phyloP scores from a whole-genome alignment of 345 rosid species.

The Theobroma cacao region DNA sequence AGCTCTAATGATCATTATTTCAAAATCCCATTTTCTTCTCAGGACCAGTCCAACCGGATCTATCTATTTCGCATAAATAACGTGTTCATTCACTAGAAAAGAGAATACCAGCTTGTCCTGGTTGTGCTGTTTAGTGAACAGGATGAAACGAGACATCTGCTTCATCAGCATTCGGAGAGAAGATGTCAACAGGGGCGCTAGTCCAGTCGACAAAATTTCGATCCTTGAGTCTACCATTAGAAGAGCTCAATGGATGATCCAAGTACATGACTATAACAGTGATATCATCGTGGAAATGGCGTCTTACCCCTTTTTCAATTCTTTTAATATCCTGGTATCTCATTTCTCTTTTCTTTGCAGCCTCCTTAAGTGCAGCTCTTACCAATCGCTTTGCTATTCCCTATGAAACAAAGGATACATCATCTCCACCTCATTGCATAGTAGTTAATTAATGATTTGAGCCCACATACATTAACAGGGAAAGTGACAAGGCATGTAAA shows the following conservation, averaged over 20 bases:
- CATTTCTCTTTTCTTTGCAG: slow-evolving; percentile 57
- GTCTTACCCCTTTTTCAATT: slow-evolving; percentile 47
- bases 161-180: slow-evolving; percentile 33
- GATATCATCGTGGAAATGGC: slow-evolving; percentile 67
- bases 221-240: slow-evolving; percentile 25
- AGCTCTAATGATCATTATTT: neutral
- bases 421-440: neutral
- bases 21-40: neutral
- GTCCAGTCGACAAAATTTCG: slow-evolving; percentile 27
- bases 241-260: slow-evolving; percentile 34
- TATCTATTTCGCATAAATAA: neutral
- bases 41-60: neutral
- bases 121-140: neutral
- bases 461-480: neutral
- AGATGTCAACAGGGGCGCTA: slow-evolving; percentile 44
- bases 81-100: slow-evolving; percentile 4
- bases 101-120: neutral
- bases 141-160: slow-evolving; percentile 11
- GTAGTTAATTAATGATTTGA: neutral
- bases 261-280: slow-evolving; percentile 56
- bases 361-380: slow-evolving; percentile 51
- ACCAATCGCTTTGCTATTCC: slow-evolving; percentile 60
- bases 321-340: slow-evolving; percentile 39
- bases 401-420: slow-evolving; percentile 18
- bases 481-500: neutral